phyloP scores from a whole-genome alignment of 176 grass and related monocot genomes.

The Carex littledalei region DNA sequence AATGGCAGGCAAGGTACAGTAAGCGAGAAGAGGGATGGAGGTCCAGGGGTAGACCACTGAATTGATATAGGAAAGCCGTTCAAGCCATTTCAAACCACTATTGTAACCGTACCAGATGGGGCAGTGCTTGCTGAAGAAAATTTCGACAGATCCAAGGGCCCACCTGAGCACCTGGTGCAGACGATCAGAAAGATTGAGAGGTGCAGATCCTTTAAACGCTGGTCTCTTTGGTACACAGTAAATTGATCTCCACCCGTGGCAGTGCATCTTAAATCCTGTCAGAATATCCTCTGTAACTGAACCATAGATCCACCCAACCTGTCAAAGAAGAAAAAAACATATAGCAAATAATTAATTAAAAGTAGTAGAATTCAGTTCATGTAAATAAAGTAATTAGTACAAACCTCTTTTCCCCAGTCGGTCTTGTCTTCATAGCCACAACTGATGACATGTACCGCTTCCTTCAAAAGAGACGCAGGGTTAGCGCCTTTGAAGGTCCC shows the following conservation, averaged over 20 bases:
- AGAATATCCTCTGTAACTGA: slow-evolving; percentile 28
- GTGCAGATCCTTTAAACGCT: slow-evolving; percentile 21
- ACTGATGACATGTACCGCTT: slow-evolving; percentile 22
- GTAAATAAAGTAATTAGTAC: slow-evolving; percentile 11
- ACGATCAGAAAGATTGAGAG: slow-evolving; percentile 27
- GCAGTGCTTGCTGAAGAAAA: slow-evolving; percentile 28
- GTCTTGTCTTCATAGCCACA: slow-evolving; percentile 26
- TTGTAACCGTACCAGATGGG: slow-evolving; percentile 24
- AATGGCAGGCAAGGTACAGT: slow-evolving; percentile 26
- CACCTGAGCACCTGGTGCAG: slow-evolving; percentile 22
- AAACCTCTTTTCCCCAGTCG: slow-evolving; percentile 27
- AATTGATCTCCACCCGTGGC: slow-evolving; percentile 24
- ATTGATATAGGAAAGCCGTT: slow-evolving; percentile 19
- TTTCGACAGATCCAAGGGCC: slow-evolving; percentile 22
- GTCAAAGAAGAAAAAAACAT: background rate
- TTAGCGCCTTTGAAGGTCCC: slow-evolving; percentile 23
- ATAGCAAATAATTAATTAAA: background rate
- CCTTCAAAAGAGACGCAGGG: slow-evolving; percentile 22
- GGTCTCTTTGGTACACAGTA: slow-evolving; percentile 18
- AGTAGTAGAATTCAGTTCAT: background rate
- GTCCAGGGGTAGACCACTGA: slow-evolving; percentile 26
- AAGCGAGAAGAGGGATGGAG: slow-evolving; percentile 22
- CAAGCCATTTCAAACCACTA: slow-evolving; percentile 25
- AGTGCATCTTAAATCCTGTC: slow-evolving; percentile 26
- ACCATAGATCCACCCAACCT: slow-evolving; percentile 24